Evolutionary conservation across 1,139 yeast genomes (phyloP), one percentile per base, ranked within the genome.

Genomic region (Yamadazyma sp.): DNA sequence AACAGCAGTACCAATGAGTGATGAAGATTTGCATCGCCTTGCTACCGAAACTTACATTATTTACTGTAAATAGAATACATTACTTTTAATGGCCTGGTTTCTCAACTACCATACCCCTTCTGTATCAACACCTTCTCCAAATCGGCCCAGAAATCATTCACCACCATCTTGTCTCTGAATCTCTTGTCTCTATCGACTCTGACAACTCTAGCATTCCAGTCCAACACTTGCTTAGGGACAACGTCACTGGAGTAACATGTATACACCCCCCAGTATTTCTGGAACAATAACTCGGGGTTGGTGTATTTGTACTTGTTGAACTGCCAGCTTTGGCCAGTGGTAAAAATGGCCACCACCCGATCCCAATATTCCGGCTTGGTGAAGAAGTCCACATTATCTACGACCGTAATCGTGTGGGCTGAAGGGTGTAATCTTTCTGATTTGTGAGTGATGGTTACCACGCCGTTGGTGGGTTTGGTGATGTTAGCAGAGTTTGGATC

Each of bases 301-400:
- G 82, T 74, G 78, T 89, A 86, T 55, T 84, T 86, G 62, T 92
- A 92, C 53, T 83, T 81, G 54, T 87, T 79, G 63, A 92, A 87
- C 64, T 92, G 99, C 99, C 99, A 92, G 39, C 83, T 75, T 65
- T 92, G 98, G 14, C 99, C 98, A 2, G 98, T 92, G 12, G 96
- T 92, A 66, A 92, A 86, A 22, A 92, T 87, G 0, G 96, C 98
- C 36, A 92, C 87, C 1, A 94, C 97, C 43, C 98, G 75, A 54
- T 84, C 88, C 99, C 99, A 92, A 62, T 94, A 89, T 56, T 92
- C 98, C 3, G 96, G 96, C 57, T 89, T 91, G 18, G 86, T 83
- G 68, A 92, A 91, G 62, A 83, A 77, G 41, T 89, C 95, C 5
- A 89, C 89, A 44, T 86, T 86, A 58, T 87, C 95, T 18, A 89